phyloP scores from a whole-genome alignment of 345 rosid genomes.

The Corchorus capsularis region DNA sequence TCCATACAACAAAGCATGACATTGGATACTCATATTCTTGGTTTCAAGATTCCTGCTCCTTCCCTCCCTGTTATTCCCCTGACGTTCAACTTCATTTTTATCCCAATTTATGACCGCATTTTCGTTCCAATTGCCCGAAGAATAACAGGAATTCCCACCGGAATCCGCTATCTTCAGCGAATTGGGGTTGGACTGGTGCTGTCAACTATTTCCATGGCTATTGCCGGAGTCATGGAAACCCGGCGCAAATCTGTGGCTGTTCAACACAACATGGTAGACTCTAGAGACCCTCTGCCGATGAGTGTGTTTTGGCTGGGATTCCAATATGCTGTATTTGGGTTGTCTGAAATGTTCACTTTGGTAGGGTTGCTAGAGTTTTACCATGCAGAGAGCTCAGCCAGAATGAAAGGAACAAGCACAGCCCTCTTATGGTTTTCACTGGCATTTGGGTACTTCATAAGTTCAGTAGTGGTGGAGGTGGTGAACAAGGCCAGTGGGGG shows the following conservation, averaged over 20 bases:
- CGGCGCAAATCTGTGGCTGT: constrained; percentile 47
- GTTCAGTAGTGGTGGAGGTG: constrained; percentile 51
- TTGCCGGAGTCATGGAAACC: constrained; percentile 57
- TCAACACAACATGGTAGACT: constrained; percentile 52
- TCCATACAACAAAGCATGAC: constrained; percentile 61
- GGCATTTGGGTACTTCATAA: constrained; percentile 59
- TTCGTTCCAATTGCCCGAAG: constrained; percentile 55
- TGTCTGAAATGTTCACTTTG: constrained; percentile 63
- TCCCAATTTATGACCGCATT: constrained; percentile 54
- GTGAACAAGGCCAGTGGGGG: constrained; percentile 63
- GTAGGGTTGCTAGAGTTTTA: constrained; percentile 62
- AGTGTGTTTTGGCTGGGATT: constrained; percentile 62
- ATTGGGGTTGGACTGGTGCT: constrained; percentile 53
- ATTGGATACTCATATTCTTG: constrained; percentile 45
- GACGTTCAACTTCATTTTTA: constrained; percentile 44
- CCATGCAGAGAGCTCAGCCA: constrained; percentile 56
- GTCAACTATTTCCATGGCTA: constrained; percentile 57
- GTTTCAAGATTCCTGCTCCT: constrained; percentile 54
- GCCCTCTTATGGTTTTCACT: constrained; percentile 57
- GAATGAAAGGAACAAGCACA: constrained; percentile 57
- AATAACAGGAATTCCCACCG: constrained; percentile 57
- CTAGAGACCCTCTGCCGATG: constrained; percentile 49
- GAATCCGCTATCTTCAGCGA: constrained; percentile 57
- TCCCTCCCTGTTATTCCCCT: constrained; percentile 61
- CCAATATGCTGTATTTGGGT: constrained; percentile 57